Evolutionary conservation across 1,284 basidiomycete genomes (phyloP).

Genomic region (Mrakiaceae sp.): DNA sequence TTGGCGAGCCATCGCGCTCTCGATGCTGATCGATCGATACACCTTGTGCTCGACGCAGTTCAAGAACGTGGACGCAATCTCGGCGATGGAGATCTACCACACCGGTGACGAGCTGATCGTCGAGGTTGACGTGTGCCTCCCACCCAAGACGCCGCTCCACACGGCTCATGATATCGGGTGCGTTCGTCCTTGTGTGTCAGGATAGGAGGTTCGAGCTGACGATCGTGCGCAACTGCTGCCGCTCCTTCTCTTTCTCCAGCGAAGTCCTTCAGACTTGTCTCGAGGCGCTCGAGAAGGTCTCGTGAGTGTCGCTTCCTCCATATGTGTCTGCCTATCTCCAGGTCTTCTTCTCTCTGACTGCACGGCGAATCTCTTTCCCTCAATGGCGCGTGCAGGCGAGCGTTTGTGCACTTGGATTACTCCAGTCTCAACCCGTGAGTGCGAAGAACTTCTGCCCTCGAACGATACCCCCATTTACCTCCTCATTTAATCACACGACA

Average conservation of each 20-base stretch:
- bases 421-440: neutral
- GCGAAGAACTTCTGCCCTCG: neutral
- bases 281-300: constrained; percentile 9
- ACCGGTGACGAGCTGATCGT: constrained; percentile 36
- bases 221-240: neutral
- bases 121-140: constrained; percentile 34
- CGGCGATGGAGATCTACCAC: constrained; percentile 32
- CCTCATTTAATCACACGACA: neutral
- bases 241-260: neutral
- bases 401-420: constrained; percentile 14
- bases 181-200: neutral
- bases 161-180: constrained; percentile 37
- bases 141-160: constrained; percentile 33
- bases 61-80: constrained; percentile 33
- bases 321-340: too few species aligned
- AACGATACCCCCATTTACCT: neutral
- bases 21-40: neutral
- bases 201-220: neutral
- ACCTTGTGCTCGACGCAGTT: constrained; percentile 20
- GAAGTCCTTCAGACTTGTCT: constrained; percentile 14
- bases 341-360: too few species aligned
- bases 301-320: neutral
- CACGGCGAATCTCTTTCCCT: too few species aligned
- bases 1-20: neutral
- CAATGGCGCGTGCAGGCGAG: neutral